phyloP scores from a whole-genome alignment of 331 rosid genomes.

The Rhamnella rubrinervis region DNA sequence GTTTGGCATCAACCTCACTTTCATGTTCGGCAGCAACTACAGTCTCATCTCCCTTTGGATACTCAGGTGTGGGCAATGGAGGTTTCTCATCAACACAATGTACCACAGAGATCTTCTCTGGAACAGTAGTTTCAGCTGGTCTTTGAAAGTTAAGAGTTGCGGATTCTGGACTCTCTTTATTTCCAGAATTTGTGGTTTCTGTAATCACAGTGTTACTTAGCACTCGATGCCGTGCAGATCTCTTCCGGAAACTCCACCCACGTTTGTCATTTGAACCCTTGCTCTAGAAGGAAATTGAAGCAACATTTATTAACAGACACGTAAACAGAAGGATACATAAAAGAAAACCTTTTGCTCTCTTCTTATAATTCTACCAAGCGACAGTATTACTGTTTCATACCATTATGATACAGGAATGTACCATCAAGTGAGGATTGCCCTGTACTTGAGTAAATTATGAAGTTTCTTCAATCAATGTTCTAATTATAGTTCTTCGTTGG shows the following conservation, averaged over 20 bases:
- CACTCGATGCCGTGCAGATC: slow-evolving; percentile 77
- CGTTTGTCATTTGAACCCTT: slow-evolving; percentile 80
- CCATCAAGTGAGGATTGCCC: too few relatives aligned
- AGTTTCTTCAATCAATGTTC: too few relatives aligned
- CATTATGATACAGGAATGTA: too few relatives aligned
- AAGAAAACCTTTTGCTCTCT: too few relatives aligned
- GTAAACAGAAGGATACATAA: not conserved
- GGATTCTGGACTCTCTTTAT: slow-evolving; percentile 66
- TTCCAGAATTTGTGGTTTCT: slow-evolving; percentile 53
- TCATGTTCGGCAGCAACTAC: slow-evolving; percentile 44
- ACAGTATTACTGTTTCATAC: too few relatives aligned
- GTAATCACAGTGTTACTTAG: slow-evolving; percentile 81
- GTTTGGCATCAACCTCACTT: slow-evolving; percentile 33
- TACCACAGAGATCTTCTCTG: slow-evolving; percentile 46
- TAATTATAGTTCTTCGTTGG: too few relatives aligned
- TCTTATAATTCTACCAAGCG: too few relatives aligned
- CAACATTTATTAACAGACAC: slow-evolving; percentile 8
- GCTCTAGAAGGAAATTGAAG: slow-evolving; percentile 35
- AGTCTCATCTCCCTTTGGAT: slow-evolving; percentile 35
- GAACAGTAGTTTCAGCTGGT: slow-evolving; percentile 40
- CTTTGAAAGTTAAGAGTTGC: slow-evolving; percentile 41
- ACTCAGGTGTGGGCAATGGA: slow-evolving; percentile 37
- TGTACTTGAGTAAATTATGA: too few relatives aligned
- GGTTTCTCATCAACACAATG: slow-evolving; percentile 34
- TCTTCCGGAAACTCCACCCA: slow-evolving; percentile 96